phyloP scores from a whole-genome alignment of 148 eudicot species.

The Rhododendron vialii region DNA sequence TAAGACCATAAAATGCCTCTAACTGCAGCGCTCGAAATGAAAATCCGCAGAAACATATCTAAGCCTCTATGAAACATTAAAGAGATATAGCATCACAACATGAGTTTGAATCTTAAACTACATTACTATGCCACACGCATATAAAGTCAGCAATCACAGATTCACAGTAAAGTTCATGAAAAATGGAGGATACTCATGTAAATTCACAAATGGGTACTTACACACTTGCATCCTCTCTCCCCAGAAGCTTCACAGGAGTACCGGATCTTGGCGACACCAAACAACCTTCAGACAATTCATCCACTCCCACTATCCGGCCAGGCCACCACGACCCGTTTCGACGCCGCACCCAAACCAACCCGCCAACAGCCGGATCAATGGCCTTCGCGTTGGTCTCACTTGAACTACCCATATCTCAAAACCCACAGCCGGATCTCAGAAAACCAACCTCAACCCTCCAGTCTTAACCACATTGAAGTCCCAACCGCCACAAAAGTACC shows the following conservation, averaged over 20 bases:
- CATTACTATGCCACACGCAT: not conserved
- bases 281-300: conserved; percentile 43
- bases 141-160: not conserved
- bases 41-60: not conserved
- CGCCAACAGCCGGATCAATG: conserved; percentile 49
- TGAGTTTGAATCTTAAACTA: not conserved
- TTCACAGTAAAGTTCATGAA: not conserved
- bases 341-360: conserved; percentile 78
- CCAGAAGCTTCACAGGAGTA: conserved; percentile 73
- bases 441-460: conserved; percentile 18
- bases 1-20: not conserved
- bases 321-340: conserved; percentile 94
- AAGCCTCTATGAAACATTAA: not conserved
- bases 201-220: conserved; percentile 38
- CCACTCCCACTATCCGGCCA: conserved; percentile 52
- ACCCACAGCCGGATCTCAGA: conserved; percentile 1
- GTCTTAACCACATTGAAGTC: conserved; percentile 5
- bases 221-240: conserved; percentile 74
- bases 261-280: conserved; percentile 43
- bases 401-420: conserved; percentile 26
- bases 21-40: not conserved
- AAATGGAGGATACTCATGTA: not conserved
- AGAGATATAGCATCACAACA: not conserved
- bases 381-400: conserved; percentile 26
- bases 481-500: not conserved